Conservation (phyloP, 2,329 filamentous ascomycete species). For the Claviceps maximensis region DNA sequence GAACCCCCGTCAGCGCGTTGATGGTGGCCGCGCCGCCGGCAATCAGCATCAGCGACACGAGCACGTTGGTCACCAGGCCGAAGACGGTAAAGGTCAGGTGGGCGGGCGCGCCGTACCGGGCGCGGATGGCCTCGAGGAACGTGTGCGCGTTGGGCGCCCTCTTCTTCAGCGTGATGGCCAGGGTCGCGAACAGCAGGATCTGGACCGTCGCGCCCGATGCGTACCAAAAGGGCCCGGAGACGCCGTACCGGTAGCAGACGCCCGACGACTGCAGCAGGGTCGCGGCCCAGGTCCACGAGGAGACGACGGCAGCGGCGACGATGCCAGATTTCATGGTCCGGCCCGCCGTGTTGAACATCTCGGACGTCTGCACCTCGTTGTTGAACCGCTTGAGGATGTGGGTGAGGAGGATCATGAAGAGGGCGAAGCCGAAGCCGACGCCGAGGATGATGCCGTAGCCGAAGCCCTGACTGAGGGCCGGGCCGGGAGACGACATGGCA, state of each 20-base stretch:
- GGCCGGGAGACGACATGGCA: constrained; percentile 9
- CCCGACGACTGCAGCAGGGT: constrained; percentile 66
- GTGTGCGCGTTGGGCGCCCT: constrained; percentile 78
- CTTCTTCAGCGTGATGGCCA: constrained; percentile 81
- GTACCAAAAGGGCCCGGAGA: constrained; percentile 49
- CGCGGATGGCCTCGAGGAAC: constrained; percentile 71
- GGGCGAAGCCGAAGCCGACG: constrained; percentile 58
- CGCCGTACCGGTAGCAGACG: constrained; percentile 71
- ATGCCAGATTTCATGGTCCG: constrained; percentile 80
- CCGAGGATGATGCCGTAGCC: constrained; percentile 71
- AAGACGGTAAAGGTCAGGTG: constrained; percentile 75
- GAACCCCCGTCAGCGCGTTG: constrained; percentile 27
- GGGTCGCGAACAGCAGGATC: constrained; percentile 77
- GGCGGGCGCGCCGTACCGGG: constrained; percentile 58
- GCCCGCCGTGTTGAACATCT: constrained; percentile 85
- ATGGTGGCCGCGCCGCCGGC: constrained; percentile 60
- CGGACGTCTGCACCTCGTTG: constrained; percentile 69
- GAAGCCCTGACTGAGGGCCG: constrained; percentile 44
- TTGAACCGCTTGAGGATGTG: constrained; percentile 51
- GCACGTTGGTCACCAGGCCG: constrained; percentile 69
- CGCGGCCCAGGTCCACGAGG: constrained; percentile 86
- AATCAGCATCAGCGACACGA: constrained; percentile 80
- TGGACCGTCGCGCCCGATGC: constrained; percentile 66
- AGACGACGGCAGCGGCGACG: constrained; percentile 80
- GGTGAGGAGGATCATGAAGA: constrained; percentile 64